Evolutionary conservation across 371 early-diverging fungal genomes (phyloP).

Genomic region (Circinella umbellata): DNA sequence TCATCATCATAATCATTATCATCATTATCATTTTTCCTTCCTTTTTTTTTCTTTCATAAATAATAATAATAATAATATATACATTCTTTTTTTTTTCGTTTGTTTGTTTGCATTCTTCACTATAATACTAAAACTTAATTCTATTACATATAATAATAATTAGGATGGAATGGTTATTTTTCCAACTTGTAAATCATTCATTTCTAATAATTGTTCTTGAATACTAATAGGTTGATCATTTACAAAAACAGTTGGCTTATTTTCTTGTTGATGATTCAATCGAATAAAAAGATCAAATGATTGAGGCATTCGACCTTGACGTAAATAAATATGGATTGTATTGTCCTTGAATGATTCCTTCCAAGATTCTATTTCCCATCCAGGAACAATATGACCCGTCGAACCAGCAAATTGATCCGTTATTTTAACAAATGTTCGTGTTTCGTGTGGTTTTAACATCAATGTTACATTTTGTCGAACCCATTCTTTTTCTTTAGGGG

Average conservation of each 20-base stretch:
- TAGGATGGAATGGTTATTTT: slow-evolving; percentile 4
- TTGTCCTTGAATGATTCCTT: slow-evolving; percentile 6
- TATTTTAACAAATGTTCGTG: slow-evolving; percentile 25
- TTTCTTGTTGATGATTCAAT: not conserved
- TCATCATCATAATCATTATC: too few species aligned
- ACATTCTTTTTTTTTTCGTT: not conserved
- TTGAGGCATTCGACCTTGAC: not conserved
- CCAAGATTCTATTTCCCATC: slow-evolving; percentile 31
- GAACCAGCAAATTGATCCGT: slow-evolving; percentile 34
- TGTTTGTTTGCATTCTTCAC: too few species aligned
- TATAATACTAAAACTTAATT: not conserved
- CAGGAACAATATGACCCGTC: slow-evolving; percentile 37
- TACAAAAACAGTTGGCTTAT: slow-evolving; percentile 28
- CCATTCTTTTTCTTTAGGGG: slow-evolving; percentile 11
- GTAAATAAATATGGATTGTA: slow-evolving; percentile 23
- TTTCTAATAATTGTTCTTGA: not conserved
- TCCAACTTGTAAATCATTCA: slow-evolving; percentile 13
- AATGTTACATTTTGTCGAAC: slow-evolving; percentile 14
- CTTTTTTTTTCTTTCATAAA: slow-evolving; percentile 8
- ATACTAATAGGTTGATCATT: slow-evolving; percentile 16
- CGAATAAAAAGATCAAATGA: not conserved
- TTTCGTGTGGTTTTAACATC: slow-evolving; percentile 28
- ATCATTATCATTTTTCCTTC: not conserved
- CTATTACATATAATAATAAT: not conserved
- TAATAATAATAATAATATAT: slow-evolving; percentile 1